Evolutionary conservation across 192 early-diverging fungal species (phyloP).

Genomic region (Coemansia reversa): DNA sequence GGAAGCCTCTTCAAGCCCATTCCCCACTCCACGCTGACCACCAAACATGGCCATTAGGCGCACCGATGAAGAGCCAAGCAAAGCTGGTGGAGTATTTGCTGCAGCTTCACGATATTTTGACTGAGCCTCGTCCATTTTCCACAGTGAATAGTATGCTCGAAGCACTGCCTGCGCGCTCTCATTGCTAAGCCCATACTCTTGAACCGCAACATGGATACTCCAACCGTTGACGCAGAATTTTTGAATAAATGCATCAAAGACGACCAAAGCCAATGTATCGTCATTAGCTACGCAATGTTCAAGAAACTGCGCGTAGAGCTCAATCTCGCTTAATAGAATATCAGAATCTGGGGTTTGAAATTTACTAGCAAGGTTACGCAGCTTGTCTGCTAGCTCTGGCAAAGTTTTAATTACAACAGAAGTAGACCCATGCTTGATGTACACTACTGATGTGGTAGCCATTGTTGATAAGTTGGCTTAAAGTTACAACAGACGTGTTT

Average conservation of each 20-base stretch:
- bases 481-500: background rate
- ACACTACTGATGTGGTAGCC: background rate
- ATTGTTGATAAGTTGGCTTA: background rate
- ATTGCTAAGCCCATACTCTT: constrained; percentile 8
- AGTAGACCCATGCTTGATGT: background rate
- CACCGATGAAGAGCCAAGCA: constrained; percentile 51
- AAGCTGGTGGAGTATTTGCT: background rate
- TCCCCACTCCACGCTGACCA: constrained; percentile 84
- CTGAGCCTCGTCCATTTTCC: constrained; percentile 1
- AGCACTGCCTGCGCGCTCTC: constrained; percentile 10
- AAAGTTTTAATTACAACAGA: background rate
- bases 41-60: constrained; percentile 84
- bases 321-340: background rate
- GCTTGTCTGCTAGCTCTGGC: background rate
- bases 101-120: background rate
- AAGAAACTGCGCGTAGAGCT: background rate
- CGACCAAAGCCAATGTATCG: background rate
- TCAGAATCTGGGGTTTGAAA: background rate
- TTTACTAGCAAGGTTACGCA: background rate
- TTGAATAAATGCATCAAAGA: constrained; percentile 1
- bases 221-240: background rate
- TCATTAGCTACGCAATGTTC: background rate
- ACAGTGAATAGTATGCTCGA: constrained; percentile 21
- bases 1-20: constrained; percentile 79
- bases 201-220: constrained; percentile 18